These are phyloP conservation scores for Phytophthora pluvialis DNA, from an alignment of 352 stramenopile species.

Conservation along the genomic window DNA sequence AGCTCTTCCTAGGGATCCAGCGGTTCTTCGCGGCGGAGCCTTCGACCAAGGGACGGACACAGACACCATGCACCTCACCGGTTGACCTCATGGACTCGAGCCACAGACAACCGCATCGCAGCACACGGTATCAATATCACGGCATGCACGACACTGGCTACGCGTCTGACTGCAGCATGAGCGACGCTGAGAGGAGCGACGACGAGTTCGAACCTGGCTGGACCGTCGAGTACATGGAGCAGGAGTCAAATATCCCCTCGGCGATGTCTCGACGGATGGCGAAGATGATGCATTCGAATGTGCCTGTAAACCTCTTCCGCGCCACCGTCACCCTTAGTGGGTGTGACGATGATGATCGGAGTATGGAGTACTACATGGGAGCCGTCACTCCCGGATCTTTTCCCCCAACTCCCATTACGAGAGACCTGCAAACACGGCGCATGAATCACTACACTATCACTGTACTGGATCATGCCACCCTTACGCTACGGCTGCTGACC, in stretches of 20 bases:
- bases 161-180: constrained; percentile 18
- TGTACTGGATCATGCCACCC: constrained; percentile 77
- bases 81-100: constrained; percentile 45
- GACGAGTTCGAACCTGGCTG: constrained; percentile 65
- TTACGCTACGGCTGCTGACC: constrained; percentile 62
- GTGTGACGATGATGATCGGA: constrained; percentile 20
- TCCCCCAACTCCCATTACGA: constrained; percentile 80
- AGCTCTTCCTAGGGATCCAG: constrained; percentile 55
- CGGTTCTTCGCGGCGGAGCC: constrained; percentile 46
- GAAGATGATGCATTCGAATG: constrained; percentile 82
- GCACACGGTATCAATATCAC: constrained; percentile 19
- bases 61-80: constrained; percentile 79
- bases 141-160: constrained; percentile 9
- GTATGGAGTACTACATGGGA: constrained; percentile 49
- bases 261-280: constrained; percentile 74
- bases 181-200: constrained; percentile 21
- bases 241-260: constrained; percentile 63
- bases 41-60: constrained; percentile 39
- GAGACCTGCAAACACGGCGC: constrained; percentile 70
- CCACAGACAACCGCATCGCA: constrained; percentile 28
- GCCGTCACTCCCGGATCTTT: constrained; percentile 79
- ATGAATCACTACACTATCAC: constrained; percentile 81
- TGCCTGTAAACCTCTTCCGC: constrained; percentile 81
- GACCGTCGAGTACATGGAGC: constrained; percentile 84
- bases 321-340: constrained; percentile 58